Evolutionary conservation across 108 stramenopile genomes (phyloP).

Genomic region (Skeletonema costatum): DNA sequence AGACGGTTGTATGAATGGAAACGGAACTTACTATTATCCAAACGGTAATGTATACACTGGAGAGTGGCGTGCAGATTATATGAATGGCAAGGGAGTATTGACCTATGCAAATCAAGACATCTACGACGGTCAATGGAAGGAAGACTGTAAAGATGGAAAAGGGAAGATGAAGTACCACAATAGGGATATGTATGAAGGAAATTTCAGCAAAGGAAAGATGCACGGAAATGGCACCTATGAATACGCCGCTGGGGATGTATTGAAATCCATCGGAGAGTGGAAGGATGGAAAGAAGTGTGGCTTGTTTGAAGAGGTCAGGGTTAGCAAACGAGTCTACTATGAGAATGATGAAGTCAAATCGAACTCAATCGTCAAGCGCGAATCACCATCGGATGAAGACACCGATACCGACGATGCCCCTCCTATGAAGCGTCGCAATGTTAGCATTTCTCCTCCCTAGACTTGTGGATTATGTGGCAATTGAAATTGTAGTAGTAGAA

Average conservation of each 20-base stretch:
- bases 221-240: slow-evolving; percentile 27
- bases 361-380: not conserved
- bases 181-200: slow-evolving; percentile 12
- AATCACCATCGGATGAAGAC: not conserved
- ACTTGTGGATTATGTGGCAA: too few species aligned
- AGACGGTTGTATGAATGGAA: not conserved
- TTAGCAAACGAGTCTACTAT: not conserved
- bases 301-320: not conserved
- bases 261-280: slow-evolving; percentile 50
- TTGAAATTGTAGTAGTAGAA: too few species aligned
- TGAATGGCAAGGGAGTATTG: slow-evolving; percentile 56
- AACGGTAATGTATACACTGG: slow-evolving; percentile 62
- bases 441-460: not conserved
- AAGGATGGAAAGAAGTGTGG: slow-evolving; percentile 45
- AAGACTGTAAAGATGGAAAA: not conserved
- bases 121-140: not conserved
- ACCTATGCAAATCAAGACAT: slow-evolving; percentile 36
- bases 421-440: not conserved
- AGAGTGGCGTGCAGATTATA: slow-evolving; percentile 52
- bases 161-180: not conserved
- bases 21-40: too few species aligned
- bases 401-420: not conserved
- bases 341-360: not conserved
- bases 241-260: slow-evolving; percentile 45
- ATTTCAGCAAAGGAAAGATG: slow-evolving; percentile 28